Conservation (phyloP, 108 stramenopile species). For the Pseudonitzschia pungens region DNA sequence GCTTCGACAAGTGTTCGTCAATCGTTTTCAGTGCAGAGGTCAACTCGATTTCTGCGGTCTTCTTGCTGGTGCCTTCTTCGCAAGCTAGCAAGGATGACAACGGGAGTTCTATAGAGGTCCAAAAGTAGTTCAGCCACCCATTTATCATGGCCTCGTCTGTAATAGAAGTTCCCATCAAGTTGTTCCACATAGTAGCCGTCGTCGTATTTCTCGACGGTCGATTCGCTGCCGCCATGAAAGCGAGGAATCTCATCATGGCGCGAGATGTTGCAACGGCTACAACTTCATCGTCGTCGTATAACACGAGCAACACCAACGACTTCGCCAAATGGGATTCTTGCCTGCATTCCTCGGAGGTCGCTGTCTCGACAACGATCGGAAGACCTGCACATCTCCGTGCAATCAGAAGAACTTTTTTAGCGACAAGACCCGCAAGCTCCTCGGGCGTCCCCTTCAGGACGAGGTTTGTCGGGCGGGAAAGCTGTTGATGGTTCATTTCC, state of each 20-base stretch:
- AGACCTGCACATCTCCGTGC: neutral
- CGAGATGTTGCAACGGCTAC: conserved; percentile 17
- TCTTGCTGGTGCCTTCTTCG: too few species aligned
- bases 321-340: neutral
- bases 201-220: too few species aligned
- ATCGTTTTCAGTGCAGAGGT: neutral
- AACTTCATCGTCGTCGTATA: neutral
- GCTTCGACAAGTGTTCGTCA: neutral
- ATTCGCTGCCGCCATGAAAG: conserved; percentile 17
- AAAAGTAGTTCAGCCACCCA: conserved; percentile 40
- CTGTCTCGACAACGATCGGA: conserved; percentile 7
- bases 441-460: conserved; percentile 12
- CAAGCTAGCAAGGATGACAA: conserved; percentile 9
- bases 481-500: neutral
- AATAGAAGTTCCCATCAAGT: conserved; percentile 26
- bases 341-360: neutral
- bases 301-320: conserved; percentile 26
- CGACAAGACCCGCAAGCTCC: neutral
- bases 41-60: neutral
- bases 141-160: conserved; percentile 37
- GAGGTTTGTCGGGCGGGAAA: neutral
- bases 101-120: conserved; percentile 37
- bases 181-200: neutral
- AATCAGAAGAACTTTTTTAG: neutral
- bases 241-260: conserved; percentile 33